Percentiles rank a stretch among this genome's conserved stretches.
Evolutionary conservation across 2,329 filamentous ascomycete species (phyloP).

Genomic region (Nothophoma quercina): DNA sequence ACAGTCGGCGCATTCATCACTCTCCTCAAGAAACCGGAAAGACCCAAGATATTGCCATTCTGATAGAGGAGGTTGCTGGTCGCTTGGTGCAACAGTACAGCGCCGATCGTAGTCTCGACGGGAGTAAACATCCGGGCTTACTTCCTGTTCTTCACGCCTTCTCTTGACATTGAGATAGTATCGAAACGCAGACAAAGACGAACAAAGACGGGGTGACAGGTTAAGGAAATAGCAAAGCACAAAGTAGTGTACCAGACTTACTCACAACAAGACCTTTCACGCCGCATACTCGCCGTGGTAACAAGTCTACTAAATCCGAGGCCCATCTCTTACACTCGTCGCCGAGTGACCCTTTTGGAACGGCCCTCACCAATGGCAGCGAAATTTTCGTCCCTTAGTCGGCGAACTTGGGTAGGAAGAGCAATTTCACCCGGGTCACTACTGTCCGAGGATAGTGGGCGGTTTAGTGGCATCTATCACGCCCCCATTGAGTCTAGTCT

Average conservation of each 20-base stretch:
- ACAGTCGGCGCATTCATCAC: conserved; percentile 51
- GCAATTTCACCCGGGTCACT: conserved; percentile 21
- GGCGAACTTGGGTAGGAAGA: conserved; percentile 24
- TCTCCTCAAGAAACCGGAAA: conserved; percentile 57
- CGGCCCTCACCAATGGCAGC: conserved; percentile 20
- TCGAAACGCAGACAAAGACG: neutral
- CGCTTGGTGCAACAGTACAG: conserved; percentile 59
- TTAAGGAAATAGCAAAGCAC: conserved; percentile 4
- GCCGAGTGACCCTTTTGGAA: conserved; percentile 1
- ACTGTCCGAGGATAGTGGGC: conserved; percentile 4
- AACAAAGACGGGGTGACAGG: neutral
- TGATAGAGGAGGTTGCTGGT: conserved; percentile 59
- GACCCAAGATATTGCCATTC: conserved; percentile 61
- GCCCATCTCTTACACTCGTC: conserved; percentile 10
- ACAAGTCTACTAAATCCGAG: neutral
- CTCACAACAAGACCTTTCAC: neutral
- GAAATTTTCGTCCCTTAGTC: conserved; percentile 18
- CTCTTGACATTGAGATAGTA: neutral
- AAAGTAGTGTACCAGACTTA: neutral
- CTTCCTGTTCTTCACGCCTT: neutral
- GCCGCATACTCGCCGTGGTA: neutral
- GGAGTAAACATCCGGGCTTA: conserved; percentile 61
- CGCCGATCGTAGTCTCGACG: conserved; percentile 59
- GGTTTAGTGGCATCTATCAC: conserved; percentile 20
- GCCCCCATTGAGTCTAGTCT: conserved; percentile 21